Evolutionary conservation across 257 asterid genomes (phyloP).

Genomic region (Solanum pimpinellifolium): DNA sequence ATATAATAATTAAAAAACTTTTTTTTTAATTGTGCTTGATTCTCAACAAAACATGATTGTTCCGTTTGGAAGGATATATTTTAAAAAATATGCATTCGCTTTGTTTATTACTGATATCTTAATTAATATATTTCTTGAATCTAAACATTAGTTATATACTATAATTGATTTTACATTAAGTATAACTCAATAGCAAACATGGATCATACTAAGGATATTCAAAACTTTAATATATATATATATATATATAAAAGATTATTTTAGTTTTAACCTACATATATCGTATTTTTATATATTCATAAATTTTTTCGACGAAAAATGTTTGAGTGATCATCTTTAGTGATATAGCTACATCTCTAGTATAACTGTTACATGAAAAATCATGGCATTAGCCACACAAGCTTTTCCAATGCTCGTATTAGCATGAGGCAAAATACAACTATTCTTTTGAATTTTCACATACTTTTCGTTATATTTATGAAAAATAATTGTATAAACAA

Average conservation of each 20-base stretch:
- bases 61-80: neutral
- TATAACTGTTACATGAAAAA: neutral
- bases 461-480: neutral
- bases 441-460: fast-evolving
- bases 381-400: neutral
- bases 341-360: neutral
- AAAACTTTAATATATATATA: too few relatives aligned
- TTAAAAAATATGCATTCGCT: too few relatives aligned
- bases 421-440: neutral
- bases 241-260: too few relatives aligned
- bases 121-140: neutral
- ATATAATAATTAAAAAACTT: too few relatives aligned
- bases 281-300: too few relatives aligned
- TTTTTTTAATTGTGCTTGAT: neutral
- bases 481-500: neutral
- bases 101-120: too few relatives aligned
- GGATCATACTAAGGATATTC: neutral
- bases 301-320: fast-evolving
- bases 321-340: neutral
- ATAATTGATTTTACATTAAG: neutral
- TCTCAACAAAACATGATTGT: neutral
- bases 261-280: too few relatives aligned
- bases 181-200: neutral
- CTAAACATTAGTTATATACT: neutral
- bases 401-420: neutral